Conservation (phyloP, 148 eudicot species). For the Vaccinium macrocarpon region DNA sequence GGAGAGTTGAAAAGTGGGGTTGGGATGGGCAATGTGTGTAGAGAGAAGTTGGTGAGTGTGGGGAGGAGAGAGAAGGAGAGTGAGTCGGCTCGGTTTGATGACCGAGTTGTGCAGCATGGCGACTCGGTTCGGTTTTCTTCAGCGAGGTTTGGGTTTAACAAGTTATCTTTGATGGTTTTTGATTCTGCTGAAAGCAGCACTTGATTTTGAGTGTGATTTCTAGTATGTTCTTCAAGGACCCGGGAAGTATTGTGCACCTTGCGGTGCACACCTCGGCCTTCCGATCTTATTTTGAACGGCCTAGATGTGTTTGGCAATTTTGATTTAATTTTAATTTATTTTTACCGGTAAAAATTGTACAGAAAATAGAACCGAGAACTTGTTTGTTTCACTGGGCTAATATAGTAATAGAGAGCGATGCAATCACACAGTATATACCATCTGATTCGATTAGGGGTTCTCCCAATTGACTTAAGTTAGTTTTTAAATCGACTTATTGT, state of each 20-base stretch:
- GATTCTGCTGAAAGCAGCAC: neutral
- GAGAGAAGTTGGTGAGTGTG: constrained; percentile 36
- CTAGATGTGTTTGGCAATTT: no score
- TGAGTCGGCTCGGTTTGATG: constrained; percentile 75
- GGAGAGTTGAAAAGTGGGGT: constrained; percentile 49
- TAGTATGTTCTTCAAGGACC: no score
- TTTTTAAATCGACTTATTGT: no score
- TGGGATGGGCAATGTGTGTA: constrained; percentile 32
- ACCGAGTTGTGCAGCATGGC: constrained; percentile 27
- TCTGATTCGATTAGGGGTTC: no score
- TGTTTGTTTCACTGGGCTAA: neutral
- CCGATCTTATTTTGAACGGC: no score
- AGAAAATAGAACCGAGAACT: neutral
- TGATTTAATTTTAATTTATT: no score
- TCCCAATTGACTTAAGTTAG: no score
- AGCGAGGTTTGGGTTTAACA: constrained; percentile 39
- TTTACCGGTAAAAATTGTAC: neutral
- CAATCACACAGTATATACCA: no score
- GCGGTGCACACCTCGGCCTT: no score
- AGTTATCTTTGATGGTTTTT: constrained; percentile 25
- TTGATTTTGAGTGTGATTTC: neutral
- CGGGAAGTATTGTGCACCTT: no score
- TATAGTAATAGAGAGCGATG: no score
- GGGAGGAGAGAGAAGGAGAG: constrained; percentile 20
- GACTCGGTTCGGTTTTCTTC: constrained; percentile 58